Evolutionary conservation across 2,329 filamentous ascomycete species (phyloP), one percentile per base, ranked within the genome.

Genomic region (Rhinocladiella similis): DNA sequence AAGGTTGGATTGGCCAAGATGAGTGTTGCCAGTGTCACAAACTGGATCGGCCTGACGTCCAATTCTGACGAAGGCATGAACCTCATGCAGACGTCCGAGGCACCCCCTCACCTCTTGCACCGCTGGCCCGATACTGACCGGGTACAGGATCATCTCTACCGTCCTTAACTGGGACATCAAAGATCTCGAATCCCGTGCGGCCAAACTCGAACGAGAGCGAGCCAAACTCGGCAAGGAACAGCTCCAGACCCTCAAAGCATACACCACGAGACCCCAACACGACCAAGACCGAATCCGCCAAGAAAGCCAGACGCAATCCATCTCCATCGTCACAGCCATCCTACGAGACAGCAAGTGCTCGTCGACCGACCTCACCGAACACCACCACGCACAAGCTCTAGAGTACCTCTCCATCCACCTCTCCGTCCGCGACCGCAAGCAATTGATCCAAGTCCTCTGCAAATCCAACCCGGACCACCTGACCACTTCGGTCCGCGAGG

Each of bases 31-130:
- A 84, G 84, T 6, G 73, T 93, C 49, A 90, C 89, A 3, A 92
- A 91, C 68, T 93, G 87, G 87, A 80, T 92, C 10, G 89, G 90
- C 0, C 69, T 90, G 38, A 91, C 87, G 0, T 81, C 83, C 46
- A 84, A 83, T 46, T 82, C 86, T 0, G 84, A 90, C 60, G 88
- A 91, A 63, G 89, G 89, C 46, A 90, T 90, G 87, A 94, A 92
- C 67, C 70, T 93, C 7, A 70, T 94, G 62, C 89, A 93, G 70
- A 78, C 81, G 73, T 77, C 66, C 29, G 70, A 39, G 25, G 13
- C 18, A 20, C 16, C 46, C 25, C 20, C 2, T 12, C 29, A 7
- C 29, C 29, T 38, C 10, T 20, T n/a, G 19, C 7, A 45, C 38
- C 19, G 5, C 18, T 16, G 7, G 25, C 3, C 20, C 43, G 53